These are phyloP conservation scores for Peronospora farinosa DNA, from an alignment of 352 stramenopile genomes.

Conservation along the genomic window DNA sequence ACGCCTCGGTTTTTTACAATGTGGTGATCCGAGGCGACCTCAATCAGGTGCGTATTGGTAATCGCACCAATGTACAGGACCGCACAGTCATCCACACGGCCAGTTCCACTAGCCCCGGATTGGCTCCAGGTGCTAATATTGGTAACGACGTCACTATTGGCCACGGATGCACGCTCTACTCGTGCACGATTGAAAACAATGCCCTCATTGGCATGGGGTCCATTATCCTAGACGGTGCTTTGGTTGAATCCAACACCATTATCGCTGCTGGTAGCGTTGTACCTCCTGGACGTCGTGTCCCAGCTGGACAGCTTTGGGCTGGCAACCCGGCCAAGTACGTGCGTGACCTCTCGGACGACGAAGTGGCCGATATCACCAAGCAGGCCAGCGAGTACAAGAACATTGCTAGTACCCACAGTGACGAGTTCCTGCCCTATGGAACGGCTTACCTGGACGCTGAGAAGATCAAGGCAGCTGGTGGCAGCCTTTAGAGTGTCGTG, in stretches of 20 bases:
- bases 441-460: constrained; percentile 86
- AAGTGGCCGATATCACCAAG: constrained; percentile 85
- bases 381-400: constrained; percentile 80
- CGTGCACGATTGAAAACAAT: constrained; percentile 94
- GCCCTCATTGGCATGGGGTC: constrained; percentile 94
- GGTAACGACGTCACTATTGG: constrained; percentile 94
- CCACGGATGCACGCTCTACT: constrained; percentile 94
- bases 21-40: constrained; percentile 91
- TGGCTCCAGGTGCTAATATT: constrained; percentile 86
- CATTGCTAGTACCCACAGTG: constrained; percentile 81
- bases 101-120: constrained; percentile 63
- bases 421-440: constrained; percentile 87
- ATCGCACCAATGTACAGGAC: constrained; percentile 96
- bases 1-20: constrained; percentile 95
- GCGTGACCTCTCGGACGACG: constrained; percentile 88
- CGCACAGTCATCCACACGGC: constrained; percentile 91
- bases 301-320: constrained; percentile 91
- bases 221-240: constrained; percentile 89
- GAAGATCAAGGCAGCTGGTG: constrained; percentile 77
- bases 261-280: constrained; percentile 94
- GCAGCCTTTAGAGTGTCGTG: constrained; percentile 57
- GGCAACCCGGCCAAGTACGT: constrained; percentile 95
- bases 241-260: constrained; percentile 92
- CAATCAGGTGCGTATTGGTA: constrained; percentile 91
- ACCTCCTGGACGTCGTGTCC: constrained; percentile 81